Base-by-base conservation (phyloP, 1,284 basidiomycete genomes). In the Ceratobasidium theobromae region DNA sequence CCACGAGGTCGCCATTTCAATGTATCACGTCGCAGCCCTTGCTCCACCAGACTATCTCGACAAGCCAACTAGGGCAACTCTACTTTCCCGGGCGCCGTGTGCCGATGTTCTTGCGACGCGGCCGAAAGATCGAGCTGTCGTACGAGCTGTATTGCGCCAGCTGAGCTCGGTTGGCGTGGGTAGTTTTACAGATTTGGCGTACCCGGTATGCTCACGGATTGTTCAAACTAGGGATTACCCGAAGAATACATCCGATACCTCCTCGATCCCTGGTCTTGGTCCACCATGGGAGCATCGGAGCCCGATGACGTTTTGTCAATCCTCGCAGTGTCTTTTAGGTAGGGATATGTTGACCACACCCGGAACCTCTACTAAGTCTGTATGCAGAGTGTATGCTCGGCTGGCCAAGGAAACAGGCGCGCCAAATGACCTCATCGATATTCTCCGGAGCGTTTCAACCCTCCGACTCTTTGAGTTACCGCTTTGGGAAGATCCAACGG, bases 171-270 rank as follows among this genome's bases (percentile, higher is more conserved):
- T 48, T 16, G 23, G 18, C 18, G 35, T 5, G 23, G 60, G 48
- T n/a, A 35, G 14, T 11, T 49, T 35, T 60, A n/a, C 18, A 16
- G 28, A 41, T 32, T 60, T 16, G 45, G 33, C 18, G 3, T 18
- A 25, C 23, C 27, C 21, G 18, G 12, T 4, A 14, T 25, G 16
- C 16, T 52, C 16, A 33, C 18, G 43, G 6, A 11, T 45, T 45
- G 27, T 18, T 45, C 30, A 4, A 30, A 60, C 18, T 64, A 64
- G 60, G 48, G 23, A 5, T n/a, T 64, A 32, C 60, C 60, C 25
- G 60, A 64, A 18, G 60, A 64, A 40, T 64, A 64, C 23, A 27
- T 64, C 38, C 49, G 49, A 4, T 64, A 64, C 49, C 60, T 64
- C 25, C 60, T 64, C 35, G 60, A 64, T 35, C 60, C 60, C 49